Base-by-base conservation (phyloP, 805 yeast species). In the Sporopachydermia quercuum region DNA sequence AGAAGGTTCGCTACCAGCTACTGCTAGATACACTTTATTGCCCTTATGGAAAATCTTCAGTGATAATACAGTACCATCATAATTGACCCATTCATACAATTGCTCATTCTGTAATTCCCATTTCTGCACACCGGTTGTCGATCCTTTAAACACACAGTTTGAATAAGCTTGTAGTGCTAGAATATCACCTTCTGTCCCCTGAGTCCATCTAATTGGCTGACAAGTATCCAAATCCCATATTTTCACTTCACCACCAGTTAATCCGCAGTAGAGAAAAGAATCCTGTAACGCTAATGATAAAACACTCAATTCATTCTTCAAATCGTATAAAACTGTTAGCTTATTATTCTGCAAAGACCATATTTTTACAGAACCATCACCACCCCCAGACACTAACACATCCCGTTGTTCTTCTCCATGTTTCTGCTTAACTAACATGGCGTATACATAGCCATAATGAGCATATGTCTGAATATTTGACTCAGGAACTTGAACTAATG, bases 391-490 rank as follows among this genome's bases (percentile, higher is more conserved):
- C 3, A 78, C 57, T 4, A 81, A 51, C 5, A 61, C 54, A 33
- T 67, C 69, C 3, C 56, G 44, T 49, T 34, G 33, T 3, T 35
- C 39, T n/a, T 42, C 30, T 17, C 40, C 45, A 39, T 39, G 39
- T 35, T 50, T 46, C 5, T 42, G 43, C 15, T 65, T 44, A 16
- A 53, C 46, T 17, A 63, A 61, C 71, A 83, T 72, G 35, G 86
- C 68, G 55, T 87, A 86, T 8, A 89, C 76, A 48, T 82, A 89
- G 13, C 97, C 95, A 52, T 83, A 75, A 55, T 89, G 98, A 2
- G 98, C 96, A 57, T 83, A 89, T 3, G 75, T 63, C 3, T 82
- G 65, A 36, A 76, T 70, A 51, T 86, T 78, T 15, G 65, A 59
- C 3, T 75, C 61, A 0, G 84, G 82, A 6, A 85, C 70, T 56